Conservation (phyloP, 345 rosid genomes). For the Eutrema yunnanense region DNA sequence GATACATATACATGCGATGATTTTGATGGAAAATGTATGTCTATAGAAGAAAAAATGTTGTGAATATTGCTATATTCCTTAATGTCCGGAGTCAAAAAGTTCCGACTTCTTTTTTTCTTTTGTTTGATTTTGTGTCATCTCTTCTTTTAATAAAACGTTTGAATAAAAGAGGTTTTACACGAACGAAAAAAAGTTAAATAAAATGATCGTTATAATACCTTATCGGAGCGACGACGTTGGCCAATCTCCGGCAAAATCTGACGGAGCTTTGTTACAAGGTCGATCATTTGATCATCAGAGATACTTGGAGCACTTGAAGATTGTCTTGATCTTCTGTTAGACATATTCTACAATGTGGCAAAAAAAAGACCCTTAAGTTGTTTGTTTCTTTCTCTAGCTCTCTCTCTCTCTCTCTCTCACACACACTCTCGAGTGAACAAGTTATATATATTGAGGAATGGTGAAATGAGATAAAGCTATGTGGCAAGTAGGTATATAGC, state of each 20-base stretch:
- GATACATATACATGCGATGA: not conserved
- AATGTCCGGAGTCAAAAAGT: conserved; percentile 27
- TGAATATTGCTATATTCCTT: not conserved
- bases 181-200: not conserved
- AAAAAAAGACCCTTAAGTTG: not conserved
- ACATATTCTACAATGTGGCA: conserved; percentile 41
- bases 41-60: not conserved
- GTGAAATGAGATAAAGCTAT: not conserved
- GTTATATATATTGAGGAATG: not conserved
- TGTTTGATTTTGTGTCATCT: conserved; percentile 4
- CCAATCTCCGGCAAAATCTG: conserved; percentile 88
- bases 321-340: conserved; percentile 83
- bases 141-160: conserved; percentile 6
- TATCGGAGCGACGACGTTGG: conserved; percentile 61
- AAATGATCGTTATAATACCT: conserved; percentile 41
- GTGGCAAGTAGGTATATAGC: conserved; percentile 20
- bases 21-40: not conserved
- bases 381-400: not conserved
- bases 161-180: not conserved
- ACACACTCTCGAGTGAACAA: not conserved
- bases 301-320: conserved; percentile 55
- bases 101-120: conserved; percentile 13
- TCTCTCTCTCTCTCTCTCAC: no score
- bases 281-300: conserved; percentile 83
- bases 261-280: conserved; percentile 77